A percentile compares a stretch with the other conserved stretches of the same genome.
These are phyloP conservation scores for Xylaria sp. DNA, from an alignment of 2,329 filamentous ascomycete species.

Conservation along the genomic window DNA sequence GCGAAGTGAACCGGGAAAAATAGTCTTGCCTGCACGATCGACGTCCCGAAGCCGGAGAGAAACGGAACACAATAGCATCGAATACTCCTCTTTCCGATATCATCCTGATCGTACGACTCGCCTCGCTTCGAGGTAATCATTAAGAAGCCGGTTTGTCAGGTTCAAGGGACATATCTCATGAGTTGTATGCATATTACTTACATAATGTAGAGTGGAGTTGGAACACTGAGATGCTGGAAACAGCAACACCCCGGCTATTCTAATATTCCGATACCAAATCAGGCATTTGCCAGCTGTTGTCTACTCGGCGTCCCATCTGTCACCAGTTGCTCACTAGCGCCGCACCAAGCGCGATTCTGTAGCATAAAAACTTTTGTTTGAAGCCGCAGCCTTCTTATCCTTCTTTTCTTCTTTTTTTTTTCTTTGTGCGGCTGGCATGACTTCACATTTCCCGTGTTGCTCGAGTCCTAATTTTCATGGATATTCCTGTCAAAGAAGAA, in stretches of 20 bases:
- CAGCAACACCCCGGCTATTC: conserved; percentile 15
- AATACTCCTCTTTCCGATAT: neutral
- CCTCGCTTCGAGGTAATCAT: neutral
- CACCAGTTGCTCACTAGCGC: neutral
- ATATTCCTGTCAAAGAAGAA: conserved; percentile 62
- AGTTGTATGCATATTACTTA: neutral
- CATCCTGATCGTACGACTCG: conserved; percentile 2
- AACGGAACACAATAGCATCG: conserved; percentile 3
- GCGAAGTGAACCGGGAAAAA: conserved; percentile 8
- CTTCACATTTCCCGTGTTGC: conserved; percentile 81
- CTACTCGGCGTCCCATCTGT: neutral
- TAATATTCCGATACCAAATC: conserved; percentile 26
- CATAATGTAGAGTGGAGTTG: neutral
- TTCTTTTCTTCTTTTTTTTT: conserved; percentile 56
- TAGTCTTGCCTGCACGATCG: neutral
- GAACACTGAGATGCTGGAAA: neutral
- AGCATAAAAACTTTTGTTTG: conserved; percentile 26
- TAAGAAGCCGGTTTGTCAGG: neutral
- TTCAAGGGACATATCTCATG: neutral
- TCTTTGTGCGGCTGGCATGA: conserved; percentile 84
- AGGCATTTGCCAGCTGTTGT: neutral
- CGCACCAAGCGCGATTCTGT: neutral
- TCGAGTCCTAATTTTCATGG: conserved; percentile 66
- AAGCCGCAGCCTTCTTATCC: conserved; percentile 2
- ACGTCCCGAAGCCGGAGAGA: neutral